These are phyloP conservation scores for Populus hybrid DNA, from an alignment of 441 rosid genomes.

Conservation along the genomic window DNA sequence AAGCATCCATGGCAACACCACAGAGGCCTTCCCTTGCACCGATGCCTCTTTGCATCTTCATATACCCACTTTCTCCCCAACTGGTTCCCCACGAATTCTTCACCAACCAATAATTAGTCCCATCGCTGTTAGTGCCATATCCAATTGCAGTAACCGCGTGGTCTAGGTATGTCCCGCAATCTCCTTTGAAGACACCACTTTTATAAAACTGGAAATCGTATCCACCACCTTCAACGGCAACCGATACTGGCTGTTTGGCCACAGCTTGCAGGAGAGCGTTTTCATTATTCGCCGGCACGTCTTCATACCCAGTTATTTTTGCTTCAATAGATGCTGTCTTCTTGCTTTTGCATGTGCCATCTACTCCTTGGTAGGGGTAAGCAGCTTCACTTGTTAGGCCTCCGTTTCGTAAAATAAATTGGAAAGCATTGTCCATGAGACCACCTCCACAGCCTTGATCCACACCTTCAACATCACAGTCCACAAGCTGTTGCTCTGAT, in stretches of 20 bases:
- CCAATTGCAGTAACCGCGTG: conserved; percentile 75
- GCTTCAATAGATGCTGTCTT: conserved; percentile 31
- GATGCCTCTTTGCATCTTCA: conserved; percentile 52
- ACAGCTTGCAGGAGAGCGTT: conserved; percentile 58
- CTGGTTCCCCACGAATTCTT: conserved; percentile 66
- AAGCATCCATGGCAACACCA: conserved; percentile 66
- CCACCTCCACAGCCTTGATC: conserved; percentile 76
- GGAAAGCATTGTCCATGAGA: conserved; percentile 66
- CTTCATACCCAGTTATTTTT: conserved; percentile 61
- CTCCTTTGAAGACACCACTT: conserved; percentile 56
- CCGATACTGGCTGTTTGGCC: conserved; percentile 74
- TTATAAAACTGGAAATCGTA: conserved; percentile 63
- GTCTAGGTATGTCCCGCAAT: conserved; percentile 55
- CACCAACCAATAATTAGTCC: conserved; percentile 61
- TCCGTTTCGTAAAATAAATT: conserved; percentile 51
- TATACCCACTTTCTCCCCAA: conserved; percentile 74
- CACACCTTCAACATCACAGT: conserved; percentile 51
- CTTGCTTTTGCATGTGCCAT: conserved; percentile 41
- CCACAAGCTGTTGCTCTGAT: conserved; percentile 70
- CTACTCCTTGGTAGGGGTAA: conserved; percentile 48
- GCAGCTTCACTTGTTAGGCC: conserved; percentile 55
- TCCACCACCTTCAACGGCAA: conserved; percentile 63
- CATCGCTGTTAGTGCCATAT: conserved; percentile 51
- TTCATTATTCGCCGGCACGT: conserved; percentile 55
- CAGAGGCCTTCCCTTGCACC: conserved; percentile 50